A percentile compares a stretch with the other conserved stretches of the same genome.
Conservation (phyloP, 305 asterid species). For the Rubia balearica region DNA sequence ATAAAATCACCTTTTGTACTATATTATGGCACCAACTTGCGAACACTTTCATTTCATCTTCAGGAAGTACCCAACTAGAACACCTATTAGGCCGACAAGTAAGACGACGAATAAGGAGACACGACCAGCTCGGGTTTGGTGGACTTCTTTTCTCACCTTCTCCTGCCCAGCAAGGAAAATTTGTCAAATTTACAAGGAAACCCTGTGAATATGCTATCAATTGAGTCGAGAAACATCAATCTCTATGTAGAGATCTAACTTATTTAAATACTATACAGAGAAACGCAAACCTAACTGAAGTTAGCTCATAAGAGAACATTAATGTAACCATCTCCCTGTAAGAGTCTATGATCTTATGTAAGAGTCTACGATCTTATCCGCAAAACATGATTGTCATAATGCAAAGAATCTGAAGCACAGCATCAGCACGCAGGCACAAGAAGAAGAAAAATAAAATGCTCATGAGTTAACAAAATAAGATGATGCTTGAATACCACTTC, state of each 20-base stretch:
- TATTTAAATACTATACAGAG: too few relatives aligned
- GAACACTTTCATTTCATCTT: slow-evolving; percentile 10
- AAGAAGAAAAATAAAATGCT: slow-evolving; percentile 5
- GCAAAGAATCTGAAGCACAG: background rate
- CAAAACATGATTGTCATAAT: background rate
- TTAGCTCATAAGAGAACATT: background rate
- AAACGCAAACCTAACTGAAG: too few relatives aligned
- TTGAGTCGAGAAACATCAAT: background rate
- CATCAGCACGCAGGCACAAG: background rate
- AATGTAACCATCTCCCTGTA: too few relatives aligned
- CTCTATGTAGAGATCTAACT: too few relatives aligned
- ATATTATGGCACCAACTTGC: background rate
- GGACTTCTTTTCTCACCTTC: slow-evolving; percentile 31
- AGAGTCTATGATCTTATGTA: background rate
- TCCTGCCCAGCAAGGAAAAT: slow-evolving; percentile 32
- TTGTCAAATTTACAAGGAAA: slow-evolving; percentile 6
- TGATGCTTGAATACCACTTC: slow-evolving; percentile 53
- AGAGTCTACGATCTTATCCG: too few relatives aligned
- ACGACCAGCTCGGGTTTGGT: slow-evolving; percentile 34
- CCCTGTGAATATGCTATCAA: background rate
- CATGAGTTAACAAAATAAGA: slow-evolving; percentile 7
- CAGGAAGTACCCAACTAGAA: slow-evolving; percentile 51
- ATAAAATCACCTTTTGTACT: background rate
- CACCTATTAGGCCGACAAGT: slow-evolving; percentile 41
- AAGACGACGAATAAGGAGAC: slow-evolving; percentile 30